phyloP scores from a whole-genome alignment of 2,329 filamentous ascomycete species.

The Blumeria graminis region DNA sequence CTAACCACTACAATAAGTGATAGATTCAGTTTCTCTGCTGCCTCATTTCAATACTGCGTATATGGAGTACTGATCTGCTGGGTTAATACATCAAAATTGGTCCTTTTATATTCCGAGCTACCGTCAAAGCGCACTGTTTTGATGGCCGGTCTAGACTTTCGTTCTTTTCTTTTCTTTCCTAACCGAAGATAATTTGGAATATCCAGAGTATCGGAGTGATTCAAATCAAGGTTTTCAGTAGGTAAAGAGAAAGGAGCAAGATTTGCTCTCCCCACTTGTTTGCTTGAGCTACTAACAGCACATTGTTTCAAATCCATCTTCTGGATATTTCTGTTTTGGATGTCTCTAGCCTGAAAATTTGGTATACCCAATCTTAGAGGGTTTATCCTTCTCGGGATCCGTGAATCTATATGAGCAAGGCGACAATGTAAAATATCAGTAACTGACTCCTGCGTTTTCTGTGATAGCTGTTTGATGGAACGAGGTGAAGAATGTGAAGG shows the following conservation, averaged over 20 bases:
- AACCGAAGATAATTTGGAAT: background rate
- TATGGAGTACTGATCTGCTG: background rate
- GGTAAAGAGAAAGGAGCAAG: background rate
- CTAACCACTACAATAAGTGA: background rate
- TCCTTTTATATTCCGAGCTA: background rate
- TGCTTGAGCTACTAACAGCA: background rate
- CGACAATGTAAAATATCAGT: background rate
- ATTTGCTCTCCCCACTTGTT: background rate
- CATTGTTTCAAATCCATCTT: background rate
- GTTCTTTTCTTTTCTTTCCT: background rate
- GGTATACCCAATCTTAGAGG: background rate
- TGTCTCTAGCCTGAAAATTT: background rate
- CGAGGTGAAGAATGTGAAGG: background rate
- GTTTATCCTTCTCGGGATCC: background rate
- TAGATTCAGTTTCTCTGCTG: background rate
- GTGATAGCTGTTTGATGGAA: background rate
- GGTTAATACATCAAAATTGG: background rate
- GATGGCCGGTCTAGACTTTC: background rate
- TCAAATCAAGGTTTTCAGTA: background rate
- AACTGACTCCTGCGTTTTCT: background rate
- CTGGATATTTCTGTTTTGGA: background rate
- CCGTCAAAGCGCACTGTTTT: background rate
- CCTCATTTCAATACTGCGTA: slow-evolving; percentile 16
- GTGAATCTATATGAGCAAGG: background rate
- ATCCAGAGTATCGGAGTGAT: background rate